Evolutionary conservation across 768 basidiomycete genomes (phyloP).

Genomic region (Trametes punicea): DNA sequence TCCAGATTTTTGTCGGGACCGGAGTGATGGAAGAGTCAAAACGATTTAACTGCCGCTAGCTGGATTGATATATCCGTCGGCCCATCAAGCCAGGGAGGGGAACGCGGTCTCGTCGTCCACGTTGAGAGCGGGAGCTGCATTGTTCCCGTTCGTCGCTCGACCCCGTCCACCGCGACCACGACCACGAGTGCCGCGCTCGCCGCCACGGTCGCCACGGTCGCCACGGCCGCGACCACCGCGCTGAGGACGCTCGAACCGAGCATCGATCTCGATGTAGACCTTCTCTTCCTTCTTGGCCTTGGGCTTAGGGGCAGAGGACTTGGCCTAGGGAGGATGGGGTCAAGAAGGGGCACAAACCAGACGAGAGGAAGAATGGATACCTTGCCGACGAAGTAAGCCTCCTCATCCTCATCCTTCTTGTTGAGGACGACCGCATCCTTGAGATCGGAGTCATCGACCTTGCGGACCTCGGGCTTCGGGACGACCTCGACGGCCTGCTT

Average conservation of each 20-base stretch:
- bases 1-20: conserved; percentile 14
- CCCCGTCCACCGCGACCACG: conserved; percentile 42
- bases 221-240: conserved; percentile 55
- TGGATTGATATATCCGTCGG: conserved; percentile 7
- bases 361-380: conserved; percentile 39
- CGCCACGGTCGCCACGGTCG: conserved; percentile 40
- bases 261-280: conserved; percentile 89
- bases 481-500: conserved; percentile 57
- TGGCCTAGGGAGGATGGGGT: conserved; percentile 46
- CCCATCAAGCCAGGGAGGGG: conserved; percentile 70
- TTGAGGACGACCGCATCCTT: conserved; percentile 64
- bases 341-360: not conserved
- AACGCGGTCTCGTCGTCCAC: conserved; percentile 86
- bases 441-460: conserved; percentile 69
- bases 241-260: conserved; percentile 79
- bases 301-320: conserved; percentile 53
- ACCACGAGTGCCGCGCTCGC: conserved; percentile 41
- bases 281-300: conserved; percentile 86
- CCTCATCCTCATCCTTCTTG: conserved; percentile 62
- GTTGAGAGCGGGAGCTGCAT: conserved; percentile 44
- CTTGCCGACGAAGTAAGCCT: conserved; percentile 87
- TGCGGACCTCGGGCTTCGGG: conserved; percentile 74
- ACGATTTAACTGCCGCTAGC: conserved; percentile 8
- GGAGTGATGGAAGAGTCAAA: conserved; percentile 7
- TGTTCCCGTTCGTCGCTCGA: conserved; percentile 38